Conservation (phyloP, 768 basidiomycete genomes). For the Hebeloma cylindrosporum region DNA sequence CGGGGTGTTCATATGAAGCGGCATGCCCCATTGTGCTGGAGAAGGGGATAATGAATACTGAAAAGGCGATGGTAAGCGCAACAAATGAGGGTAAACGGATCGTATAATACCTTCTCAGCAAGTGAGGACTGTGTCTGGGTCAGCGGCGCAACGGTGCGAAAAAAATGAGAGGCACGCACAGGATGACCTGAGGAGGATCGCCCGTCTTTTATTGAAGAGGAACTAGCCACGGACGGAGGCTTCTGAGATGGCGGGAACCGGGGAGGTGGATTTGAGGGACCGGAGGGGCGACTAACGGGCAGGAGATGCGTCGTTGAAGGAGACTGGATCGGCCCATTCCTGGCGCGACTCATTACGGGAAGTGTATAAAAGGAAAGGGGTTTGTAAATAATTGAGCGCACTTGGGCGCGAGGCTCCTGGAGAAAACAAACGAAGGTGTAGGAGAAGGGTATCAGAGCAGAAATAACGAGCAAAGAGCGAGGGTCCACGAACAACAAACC, state of each 20-base stretch:
- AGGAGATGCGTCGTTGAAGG: slow-evolving; percentile 7
- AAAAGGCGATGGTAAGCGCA: neutral
- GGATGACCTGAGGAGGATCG: slow-evolving; percentile 17
- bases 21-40: slow-evolving; percentile 48
- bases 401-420: neutral
- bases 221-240: neutral
- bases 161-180: slow-evolving; percentile 9
- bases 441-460: too few relatives aligned
- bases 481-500: too few relatives aligned
- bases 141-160: neutral
- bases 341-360: slow-evolving; percentile 1
- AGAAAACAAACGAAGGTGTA: slow-evolving; percentile 16
- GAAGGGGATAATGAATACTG: slow-evolving; percentile 44
- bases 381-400: neutral
- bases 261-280: neutral
- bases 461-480: too few relatives aligned
- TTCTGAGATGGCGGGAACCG: neutral
- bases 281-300: neutral
- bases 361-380: neutral
- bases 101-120: slow-evolving; percentile 29
- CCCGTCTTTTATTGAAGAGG: slow-evolving; percentile 2
- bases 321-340: slow-evolving; percentile 1
- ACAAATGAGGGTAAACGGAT: neutral
- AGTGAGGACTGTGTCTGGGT: slow-evolving; percentile 24
- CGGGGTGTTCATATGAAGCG: slow-evolving; percentile 41